These are phyloP conservation scores for Metschnikowia peoriensis DNA, from an alignment of 805 yeast species.

Conservation along the genomic window DNA sequence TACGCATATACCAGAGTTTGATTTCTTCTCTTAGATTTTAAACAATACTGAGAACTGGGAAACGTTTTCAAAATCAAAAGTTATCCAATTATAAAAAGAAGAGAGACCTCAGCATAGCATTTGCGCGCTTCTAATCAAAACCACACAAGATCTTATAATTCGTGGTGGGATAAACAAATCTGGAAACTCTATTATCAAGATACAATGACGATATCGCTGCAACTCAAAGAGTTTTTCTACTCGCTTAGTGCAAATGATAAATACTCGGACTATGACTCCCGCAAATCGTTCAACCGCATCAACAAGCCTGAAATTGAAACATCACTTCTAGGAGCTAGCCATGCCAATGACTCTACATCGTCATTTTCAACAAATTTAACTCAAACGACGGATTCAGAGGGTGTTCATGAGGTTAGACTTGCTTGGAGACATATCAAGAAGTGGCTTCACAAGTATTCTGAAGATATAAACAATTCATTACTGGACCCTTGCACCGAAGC, in stretches of 20 bases:
- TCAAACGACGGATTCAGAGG: conserved; percentile 49
- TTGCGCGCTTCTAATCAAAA: too few species aligned
- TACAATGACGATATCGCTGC: conserved; percentile 31
- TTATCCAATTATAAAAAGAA: too few species aligned
- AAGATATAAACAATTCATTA: conserved; percentile 78
- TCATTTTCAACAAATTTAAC: conserved; percentile 12
- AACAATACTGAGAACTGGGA: background rate
- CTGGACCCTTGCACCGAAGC: conserved; percentile 75
- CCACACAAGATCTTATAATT: background rate
- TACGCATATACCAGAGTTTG: background rate
- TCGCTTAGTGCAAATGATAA: conserved; percentile 66
- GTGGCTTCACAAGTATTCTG: conserved; percentile 76
- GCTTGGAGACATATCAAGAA: conserved; percentile 89
- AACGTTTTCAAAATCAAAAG: too few species aligned
- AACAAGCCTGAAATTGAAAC: conserved; percentile 41
- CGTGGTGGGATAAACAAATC: background rate
- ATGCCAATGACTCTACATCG: conserved; percentile 24
- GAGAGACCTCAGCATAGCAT: too few species aligned
- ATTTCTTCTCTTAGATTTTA: background rate
- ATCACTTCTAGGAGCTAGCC: conserved; percentile 29
- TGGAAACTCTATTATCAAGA: background rate
- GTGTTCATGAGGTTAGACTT: conserved; percentile 69
- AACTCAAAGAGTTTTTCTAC: conserved; percentile 58
- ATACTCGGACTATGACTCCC: conserved; percentile 62
- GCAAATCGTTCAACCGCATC: conserved; percentile 43